Evolutionary conservation across 148 eudicot genomes (phyloP).

Genomic region (Pharnaceum exiguum): DNA sequence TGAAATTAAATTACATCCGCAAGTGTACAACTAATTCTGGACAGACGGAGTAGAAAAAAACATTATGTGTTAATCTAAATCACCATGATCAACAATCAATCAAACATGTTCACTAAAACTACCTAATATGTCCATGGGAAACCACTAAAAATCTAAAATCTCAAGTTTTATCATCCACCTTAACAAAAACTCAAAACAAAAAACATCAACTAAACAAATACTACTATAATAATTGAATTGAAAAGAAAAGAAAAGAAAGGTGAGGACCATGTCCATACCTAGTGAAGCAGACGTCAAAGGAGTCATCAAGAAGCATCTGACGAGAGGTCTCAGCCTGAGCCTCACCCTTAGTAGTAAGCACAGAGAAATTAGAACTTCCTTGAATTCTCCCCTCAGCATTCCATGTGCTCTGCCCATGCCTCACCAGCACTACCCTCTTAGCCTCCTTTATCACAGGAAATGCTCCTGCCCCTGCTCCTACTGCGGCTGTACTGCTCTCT

Average conservation of each 20-base stretch:
- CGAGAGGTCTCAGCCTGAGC: conserved; percentile 86
- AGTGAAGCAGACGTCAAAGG: conserved; percentile 80
- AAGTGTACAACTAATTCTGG: no score
- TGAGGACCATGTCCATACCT: conserved; percentile 30
- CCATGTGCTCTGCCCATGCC: conserved; percentile 99
- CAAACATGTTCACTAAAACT: no score
- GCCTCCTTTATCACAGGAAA: conserved; percentile 56
- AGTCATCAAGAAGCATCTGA: conserved; percentile 71
- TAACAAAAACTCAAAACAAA: no score
- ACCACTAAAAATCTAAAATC: no score
- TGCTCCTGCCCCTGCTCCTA: neutral
- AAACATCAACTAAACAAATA: neutral
- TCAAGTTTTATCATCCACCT: no score
- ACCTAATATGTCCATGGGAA: no score
- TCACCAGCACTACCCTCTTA: conserved; percentile 84
- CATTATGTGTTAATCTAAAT: no score
- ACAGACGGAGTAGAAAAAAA: no score
- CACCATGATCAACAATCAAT: no score
- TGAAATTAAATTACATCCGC: no score
- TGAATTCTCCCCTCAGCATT: conserved; percentile 94
- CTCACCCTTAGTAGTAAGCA: conserved; percentile 76
- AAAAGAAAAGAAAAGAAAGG: neutral
- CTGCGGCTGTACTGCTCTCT: neutral
- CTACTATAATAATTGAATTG: neutral
- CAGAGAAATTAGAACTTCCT: conserved; percentile 87